Evolutionary conservation across 208 protist genomes (phyloP).

Genomic region (Leishmania arabica): DNA sequence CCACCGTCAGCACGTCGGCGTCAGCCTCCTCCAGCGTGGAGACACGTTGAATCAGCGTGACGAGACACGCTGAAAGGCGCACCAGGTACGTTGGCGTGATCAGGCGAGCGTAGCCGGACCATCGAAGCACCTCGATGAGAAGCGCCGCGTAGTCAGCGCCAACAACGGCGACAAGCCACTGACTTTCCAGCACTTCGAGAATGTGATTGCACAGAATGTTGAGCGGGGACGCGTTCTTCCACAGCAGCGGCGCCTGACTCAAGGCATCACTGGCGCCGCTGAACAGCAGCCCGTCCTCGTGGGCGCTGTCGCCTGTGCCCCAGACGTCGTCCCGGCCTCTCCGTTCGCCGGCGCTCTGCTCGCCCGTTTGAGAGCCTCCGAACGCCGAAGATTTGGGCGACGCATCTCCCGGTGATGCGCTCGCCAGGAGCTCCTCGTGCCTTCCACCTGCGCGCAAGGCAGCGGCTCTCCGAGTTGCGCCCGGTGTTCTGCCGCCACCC

Average conservation of each 20-base stretch:
- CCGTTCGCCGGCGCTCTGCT: neutral
- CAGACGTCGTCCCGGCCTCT: neutral
- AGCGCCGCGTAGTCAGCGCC: constrained; percentile 68
- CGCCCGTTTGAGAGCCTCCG: neutral
- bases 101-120: constrained; percentile 52
- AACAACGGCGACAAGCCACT: constrained; percentile 48
- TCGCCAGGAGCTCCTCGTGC: neutral
- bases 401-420: neutral
- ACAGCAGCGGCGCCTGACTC: constrained; percentile 56
- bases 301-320: neutral
- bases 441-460: neutral
- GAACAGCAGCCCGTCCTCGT: neutral
- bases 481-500: neutral
- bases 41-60: constrained; percentile 50
- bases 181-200: constrained; percentile 72
- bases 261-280: neutral
- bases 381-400: neutral
- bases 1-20: neutral
- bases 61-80: constrained; percentile 36
- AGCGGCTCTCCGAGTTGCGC: neutral
- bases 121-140: constrained; percentile 49
- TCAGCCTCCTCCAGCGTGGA: neutral
- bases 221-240: constrained; percentile 71
- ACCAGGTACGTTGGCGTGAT: constrained; percentile 43
- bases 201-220: constrained; percentile 51